Evolutionary conservation across 176 grass and related monocot genomes (phyloP), one percentile per base, ranked within the genome.

Genomic region (Carex cristatella): DNA sequence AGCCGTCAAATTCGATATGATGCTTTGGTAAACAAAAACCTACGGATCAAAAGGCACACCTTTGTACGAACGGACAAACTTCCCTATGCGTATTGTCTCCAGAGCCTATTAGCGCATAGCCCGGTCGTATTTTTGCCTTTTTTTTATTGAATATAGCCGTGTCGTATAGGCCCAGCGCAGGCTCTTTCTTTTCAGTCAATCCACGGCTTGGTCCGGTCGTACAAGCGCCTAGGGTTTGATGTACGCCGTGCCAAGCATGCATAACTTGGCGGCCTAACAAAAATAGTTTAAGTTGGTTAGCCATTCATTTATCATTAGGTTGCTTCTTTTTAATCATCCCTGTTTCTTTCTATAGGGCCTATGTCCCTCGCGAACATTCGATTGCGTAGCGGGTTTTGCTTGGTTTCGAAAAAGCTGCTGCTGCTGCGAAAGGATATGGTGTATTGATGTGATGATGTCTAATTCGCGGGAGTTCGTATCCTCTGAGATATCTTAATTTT

Each of bases 1-100:
- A 32, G 49, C 73, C 51, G 73, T 78, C 73, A 78, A 78, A 78
- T 13, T 57, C 32, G 49, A 56, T 32, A 78, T 57, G 51, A 78
- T 55, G 53, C 5, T 1, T 56, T 4, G 27, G 73, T 32, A 55
- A 55, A 78, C 73, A 78, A 57, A 32, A 57, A 12, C 51, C 73
- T 78, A 27, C 28, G 27, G 73, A 27, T 33, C 48, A 78, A 78
- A 78, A 78, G 49, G 73, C 51, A 56, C 73, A 30, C 28, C 73
- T 55, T 55, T 56, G 28, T 56, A 78, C 73, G 11, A 27, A 27
- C 4, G 2, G 27, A 32, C 49, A 54, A 46, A 51, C 28, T 78
- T 78, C 28, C 74, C 74, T 16, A 77, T 56, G 74, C 51, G 28
- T 56, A 77, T 56, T 16, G 46, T 31, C 27, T 55, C 73, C 27